Conservation (phyloP, 768 basidiomycete genomes). For the Mycena kentingensis region DNA sequence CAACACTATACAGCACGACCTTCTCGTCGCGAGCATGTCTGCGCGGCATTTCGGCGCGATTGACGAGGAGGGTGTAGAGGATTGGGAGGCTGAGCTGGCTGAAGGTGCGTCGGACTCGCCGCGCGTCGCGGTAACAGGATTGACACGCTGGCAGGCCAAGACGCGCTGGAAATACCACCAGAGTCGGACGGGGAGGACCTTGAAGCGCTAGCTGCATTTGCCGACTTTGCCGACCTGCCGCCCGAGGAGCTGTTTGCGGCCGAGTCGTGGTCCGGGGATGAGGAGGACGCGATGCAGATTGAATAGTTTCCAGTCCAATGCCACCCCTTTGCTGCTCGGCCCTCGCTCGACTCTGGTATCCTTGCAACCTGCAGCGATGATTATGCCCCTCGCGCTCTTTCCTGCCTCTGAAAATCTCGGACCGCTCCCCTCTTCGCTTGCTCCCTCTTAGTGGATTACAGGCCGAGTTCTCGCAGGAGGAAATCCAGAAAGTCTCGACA, state of each 20-base stretch:
- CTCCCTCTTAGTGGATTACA: too few relatives aligned
- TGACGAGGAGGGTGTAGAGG: not conserved
- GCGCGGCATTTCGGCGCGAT: not conserved
- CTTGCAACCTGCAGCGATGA: too few relatives aligned
- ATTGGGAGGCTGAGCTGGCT: not conserved
- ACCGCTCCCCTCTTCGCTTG: too few relatives aligned
- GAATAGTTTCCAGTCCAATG: too few relatives aligned
- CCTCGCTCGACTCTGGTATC: too few relatives aligned
- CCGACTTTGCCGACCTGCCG: not conserved
- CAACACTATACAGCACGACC: not conserved
- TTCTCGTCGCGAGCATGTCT: not conserved
- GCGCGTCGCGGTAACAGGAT: not conserved
- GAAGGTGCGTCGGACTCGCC: not conserved
- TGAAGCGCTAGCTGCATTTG: not conserved
- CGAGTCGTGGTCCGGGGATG: not conserved
- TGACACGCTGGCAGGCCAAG: not conserved
- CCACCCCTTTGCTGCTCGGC: too few relatives aligned
- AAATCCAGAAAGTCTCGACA: too few relatives aligned
- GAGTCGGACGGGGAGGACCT: not conserved
- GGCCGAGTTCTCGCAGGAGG: too few relatives aligned
- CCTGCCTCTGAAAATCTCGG: too few relatives aligned
- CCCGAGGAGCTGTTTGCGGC: not conserved
- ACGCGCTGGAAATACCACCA: not conserved
- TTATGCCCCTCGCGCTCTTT: too few relatives aligned
- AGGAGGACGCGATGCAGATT: not conserved